Evolutionary conservation across 208 protist species (phyloP), one percentile per base, ranked within the genome.

Genomic region (Acanthamoeba royreba): DNA sequence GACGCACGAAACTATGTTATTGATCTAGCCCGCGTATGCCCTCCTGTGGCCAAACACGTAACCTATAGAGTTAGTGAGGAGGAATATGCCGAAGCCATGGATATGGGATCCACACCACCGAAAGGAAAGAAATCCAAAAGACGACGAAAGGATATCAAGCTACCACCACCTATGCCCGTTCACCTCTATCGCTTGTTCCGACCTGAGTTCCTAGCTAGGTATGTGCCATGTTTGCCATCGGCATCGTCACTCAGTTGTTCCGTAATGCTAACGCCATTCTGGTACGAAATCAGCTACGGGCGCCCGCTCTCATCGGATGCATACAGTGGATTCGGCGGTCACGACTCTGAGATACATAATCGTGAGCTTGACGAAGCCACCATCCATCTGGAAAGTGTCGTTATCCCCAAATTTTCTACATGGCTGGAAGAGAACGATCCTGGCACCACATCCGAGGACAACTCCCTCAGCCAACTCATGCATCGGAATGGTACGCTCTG

Each of bases 31-130:
- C 89, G 89, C 35, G 66, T 92, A 19, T 96, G 92, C 35, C 95
- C 95, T 46, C 95, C 95, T 35, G 94, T 95, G 43, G 87, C 43
- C 55, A 79, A 43, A 52, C 81, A 66, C 81, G 52, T 45, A 19
- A 55, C 81, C 35, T 63, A 55, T 52, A 46, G 15, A 17, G 49
- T 63, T 15, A 66, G 31, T 22, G 49, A 63, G 11, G 28, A 22
- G 72, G 72, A 42, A 15, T 49, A 83, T 42, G 38, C 72, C 42
- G 42, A 52, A 17, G 31, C 42, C 25, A 87, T 58, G 31, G n/a
- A 22, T 38, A 38, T 35, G 13, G 25, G 22, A 9, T 35, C 8
- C 28, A 35, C 8, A n/a, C 15, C 8, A 72, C 13, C 61, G 61
- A n/a, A 35, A 8, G 15, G 45, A 25, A 85, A 85, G 43, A 85